These are phyloP conservation scores for Diaporthe ampelina DNA, from an alignment of 2,329 filamentous ascomycete genomes.

Conservation along the genomic window DNA sequence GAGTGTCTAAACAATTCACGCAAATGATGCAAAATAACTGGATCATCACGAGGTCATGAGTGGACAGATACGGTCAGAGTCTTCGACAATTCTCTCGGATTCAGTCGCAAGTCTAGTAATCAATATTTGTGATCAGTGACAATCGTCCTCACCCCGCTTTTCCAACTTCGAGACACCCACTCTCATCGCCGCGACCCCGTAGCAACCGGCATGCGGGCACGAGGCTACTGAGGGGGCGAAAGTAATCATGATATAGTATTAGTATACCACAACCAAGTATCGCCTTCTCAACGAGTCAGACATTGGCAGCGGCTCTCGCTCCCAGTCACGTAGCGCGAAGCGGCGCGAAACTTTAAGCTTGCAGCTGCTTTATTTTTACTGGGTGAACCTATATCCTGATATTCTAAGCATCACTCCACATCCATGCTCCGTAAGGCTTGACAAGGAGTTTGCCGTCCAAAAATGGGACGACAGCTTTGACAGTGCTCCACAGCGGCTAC, in stretches of 20 bases:
- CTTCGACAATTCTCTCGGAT: background rate
- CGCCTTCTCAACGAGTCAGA: background rate
- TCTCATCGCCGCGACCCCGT: background rate
- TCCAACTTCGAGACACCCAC: background rate
- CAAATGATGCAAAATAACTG: background rate
- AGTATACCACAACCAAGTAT: background rate
- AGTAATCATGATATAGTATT: background rate
- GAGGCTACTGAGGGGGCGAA: too few species aligned
- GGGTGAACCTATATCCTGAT: background rate
- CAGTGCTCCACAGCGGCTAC: background rate
- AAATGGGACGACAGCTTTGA: background rate
- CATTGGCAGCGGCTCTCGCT: background rate
- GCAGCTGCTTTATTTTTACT: background rate
- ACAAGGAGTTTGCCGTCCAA: background rate
- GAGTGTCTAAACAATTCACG: background rate
- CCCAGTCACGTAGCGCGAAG: background rate
- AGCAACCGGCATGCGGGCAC: background rate
- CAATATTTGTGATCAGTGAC: background rate
- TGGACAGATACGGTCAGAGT: background rate
- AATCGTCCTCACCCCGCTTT: background rate
- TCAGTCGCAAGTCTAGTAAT: background rate
- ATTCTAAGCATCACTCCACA: background rate
- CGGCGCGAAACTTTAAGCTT: background rate
- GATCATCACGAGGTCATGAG: too few species aligned
- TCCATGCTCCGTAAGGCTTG: background rate